phyloP scores from a whole-genome alignment of 75 land plant species.

The Picea sitchensis region DNA sequence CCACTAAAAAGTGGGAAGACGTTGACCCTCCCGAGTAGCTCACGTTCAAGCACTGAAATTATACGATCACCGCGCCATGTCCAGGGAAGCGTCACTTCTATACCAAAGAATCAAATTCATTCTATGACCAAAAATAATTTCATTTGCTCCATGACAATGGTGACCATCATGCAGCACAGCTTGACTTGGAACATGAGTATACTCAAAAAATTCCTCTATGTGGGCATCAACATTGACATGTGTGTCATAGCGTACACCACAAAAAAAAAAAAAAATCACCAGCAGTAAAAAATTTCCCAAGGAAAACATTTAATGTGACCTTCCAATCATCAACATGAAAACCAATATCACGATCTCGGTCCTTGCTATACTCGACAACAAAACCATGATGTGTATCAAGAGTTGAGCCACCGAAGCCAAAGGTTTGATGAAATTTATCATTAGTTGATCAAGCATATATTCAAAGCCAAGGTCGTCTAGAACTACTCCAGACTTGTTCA shows the following conservation, averaged over 20 bases:
- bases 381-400: no score
- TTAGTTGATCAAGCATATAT: no score
- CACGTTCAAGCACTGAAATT: no score
- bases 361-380: no score
- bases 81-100: constrained; percentile 16
- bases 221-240: constrained; percentile 53
- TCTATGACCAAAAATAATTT: constrained; percentile 45
- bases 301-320: constrained; percentile 50
- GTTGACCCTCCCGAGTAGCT: no score
- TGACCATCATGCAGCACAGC: constrained; percentile 56
- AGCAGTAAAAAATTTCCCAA: constrained; percentile 46
- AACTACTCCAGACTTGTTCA: no score
- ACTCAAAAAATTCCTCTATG: constrained; percentile 51
- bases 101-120: constrained; percentile 59
- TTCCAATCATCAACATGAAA: constrained; percentile 60
- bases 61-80: no score
- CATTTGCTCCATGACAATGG: constrained; percentile 59
- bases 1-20: no score
- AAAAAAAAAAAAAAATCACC: constrained; percentile 34
- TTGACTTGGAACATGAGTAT: constrained; percentile 46
- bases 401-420: no score
- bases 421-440: no score
- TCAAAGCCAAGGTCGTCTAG: no score
- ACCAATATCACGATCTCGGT: constrained; percentile 5
- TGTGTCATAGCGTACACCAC: constrained; percentile 51